These are phyloP conservation scores for Pseudozyma thailandica DNA, from an alignment of 1,284 basidiomycete genomes.

Conservation along the genomic window DNA sequence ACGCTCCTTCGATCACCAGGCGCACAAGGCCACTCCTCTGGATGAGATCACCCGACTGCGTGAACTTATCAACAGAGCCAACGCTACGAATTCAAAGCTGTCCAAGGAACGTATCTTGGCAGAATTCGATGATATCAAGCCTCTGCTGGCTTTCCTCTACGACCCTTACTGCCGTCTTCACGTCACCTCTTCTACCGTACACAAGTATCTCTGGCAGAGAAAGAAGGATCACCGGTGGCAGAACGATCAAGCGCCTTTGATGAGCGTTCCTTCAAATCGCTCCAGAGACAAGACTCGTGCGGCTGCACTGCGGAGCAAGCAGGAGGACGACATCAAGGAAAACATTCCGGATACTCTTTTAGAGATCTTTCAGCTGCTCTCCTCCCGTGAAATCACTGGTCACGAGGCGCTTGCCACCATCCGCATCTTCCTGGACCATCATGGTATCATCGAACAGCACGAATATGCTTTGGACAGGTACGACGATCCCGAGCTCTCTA, in stretches of 20 bases:
- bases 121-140: slow-evolving; percentile 33
- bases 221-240: slow-evolving; percentile 35
- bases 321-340: slow-evolving; percentile 22
- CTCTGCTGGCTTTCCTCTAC: slow-evolving; percentile 40
- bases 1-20: slow-evolving; percentile 2
- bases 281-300: slow-evolving; percentile 16
- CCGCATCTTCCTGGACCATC: slow-evolving; percentile 31
- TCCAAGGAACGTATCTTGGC: slow-evolving; percentile 38
- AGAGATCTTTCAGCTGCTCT: slow-evolving; percentile 38
- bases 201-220: slow-evolving; percentile 33
- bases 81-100: slow-evolving; percentile 42
- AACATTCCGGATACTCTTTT: slow-evolving; percentile 20
- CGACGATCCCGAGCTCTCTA: slow-evolving; percentile 24
- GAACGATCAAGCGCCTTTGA: slow-evolving; percentile 32
- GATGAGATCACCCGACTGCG: slow-evolving; percentile 45
- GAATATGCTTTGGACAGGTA: slow-evolving; percentile 23
- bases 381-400: slow-evolving; percentile 33
- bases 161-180: slow-evolving; percentile 44
- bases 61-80: slow-evolving; percentile 44
- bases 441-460: slow-evolving; percentile 48
- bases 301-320: slow-evolving; percentile 25
- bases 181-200: slow-evolving; percentile 31
- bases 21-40: slow-evolving; percentile 23
- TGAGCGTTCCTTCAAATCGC: slow-evolving; percentile 23
- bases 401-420: slow-evolving; percentile 37